These are phyloP conservation scores for Naganishia onofrii DNA, from an alignment of 768 basidiomycete genomes.

Conservation along the genomic window DNA sequence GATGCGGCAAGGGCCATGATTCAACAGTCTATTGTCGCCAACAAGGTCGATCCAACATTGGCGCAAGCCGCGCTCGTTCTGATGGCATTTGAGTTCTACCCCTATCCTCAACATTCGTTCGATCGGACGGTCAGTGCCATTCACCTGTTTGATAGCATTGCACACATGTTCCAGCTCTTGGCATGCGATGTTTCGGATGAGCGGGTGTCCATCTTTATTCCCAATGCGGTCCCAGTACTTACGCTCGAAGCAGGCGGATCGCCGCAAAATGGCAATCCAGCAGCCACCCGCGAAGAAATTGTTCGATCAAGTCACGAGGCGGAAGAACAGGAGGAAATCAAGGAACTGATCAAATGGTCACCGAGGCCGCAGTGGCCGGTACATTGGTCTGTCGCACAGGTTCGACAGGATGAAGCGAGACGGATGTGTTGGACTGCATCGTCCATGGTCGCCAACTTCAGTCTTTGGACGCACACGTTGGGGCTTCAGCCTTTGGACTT, in stretches of 20 bases:
- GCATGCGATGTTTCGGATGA: slow-evolving; percentile 27
- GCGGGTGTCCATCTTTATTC: slow-evolving; percentile 27
- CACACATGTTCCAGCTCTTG: slow-evolving; percentile 28
- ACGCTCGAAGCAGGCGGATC: background rate
- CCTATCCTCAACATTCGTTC: slow-evolving; percentile 26
- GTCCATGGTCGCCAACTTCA: slow-evolving; percentile 27
- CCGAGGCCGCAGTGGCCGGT: slow-evolving; percentile 29
- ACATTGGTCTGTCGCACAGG: slow-evolving; percentile 22
- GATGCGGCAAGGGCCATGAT: slow-evolving; percentile 32
- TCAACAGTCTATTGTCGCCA: slow-evolving; percentile 33
- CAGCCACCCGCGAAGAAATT: background rate
- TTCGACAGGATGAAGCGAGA: slow-evolving; percentile 29
- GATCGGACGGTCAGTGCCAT: slow-evolving; percentile 23
- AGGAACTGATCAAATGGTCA: slow-evolving; percentile 26
- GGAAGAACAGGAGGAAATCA: slow-evolving; percentile 16
- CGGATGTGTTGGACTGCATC: slow-evolving; percentile 30
- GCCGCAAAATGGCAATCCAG: background rate
- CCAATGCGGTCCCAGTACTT: slow-evolving; percentile 25
- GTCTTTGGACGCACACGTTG: slow-evolving; percentile 16
- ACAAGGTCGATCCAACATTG: slow-evolving; percentile 29
- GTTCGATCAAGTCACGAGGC: slow-evolving; percentile 17
- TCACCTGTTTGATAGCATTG: slow-evolving; percentile 28
- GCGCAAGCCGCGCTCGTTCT: slow-evolving; percentile 33
- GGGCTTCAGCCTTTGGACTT: slow-evolving; percentile 24
- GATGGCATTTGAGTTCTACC: slow-evolving; percentile 29